phyloP scores from a whole-genome alignment of 192 early-diverging fungal genomes.

The Rhizophagus prolifer region DNA sequence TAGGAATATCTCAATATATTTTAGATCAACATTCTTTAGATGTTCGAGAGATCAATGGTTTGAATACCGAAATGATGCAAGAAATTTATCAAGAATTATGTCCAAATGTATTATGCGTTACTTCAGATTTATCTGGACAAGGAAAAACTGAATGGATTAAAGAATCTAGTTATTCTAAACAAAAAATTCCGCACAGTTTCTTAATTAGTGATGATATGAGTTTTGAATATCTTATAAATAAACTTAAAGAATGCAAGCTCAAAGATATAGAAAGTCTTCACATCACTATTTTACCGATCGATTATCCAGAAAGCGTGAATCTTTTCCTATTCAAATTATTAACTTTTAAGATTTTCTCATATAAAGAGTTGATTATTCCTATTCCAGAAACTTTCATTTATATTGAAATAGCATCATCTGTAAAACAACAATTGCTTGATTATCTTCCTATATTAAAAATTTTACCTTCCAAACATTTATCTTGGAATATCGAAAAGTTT shows the following conservation, averaged over 20 bases:
- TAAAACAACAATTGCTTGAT: background rate
- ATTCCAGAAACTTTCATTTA: background rate
- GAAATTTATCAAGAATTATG: slow-evolving; percentile 19
- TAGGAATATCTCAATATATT: slow-evolving; percentile 21
- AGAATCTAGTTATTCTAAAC: background rate
- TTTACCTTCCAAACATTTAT: slow-evolving; percentile 1
- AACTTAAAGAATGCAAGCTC: slow-evolving; percentile 21
- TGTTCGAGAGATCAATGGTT: background rate
- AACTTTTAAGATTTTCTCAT: slow-evolving; percentile 9
- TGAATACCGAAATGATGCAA: background rate
- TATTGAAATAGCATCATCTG: slow-evolving; percentile 27
- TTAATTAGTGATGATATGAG: slow-evolving; percentile 20
- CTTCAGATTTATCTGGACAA: slow-evolving; percentile 28
- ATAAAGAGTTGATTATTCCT: background rate
- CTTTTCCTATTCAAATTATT: slow-evolving; percentile 23
- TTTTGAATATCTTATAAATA: slow-evolving; percentile 8
- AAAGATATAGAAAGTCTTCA: slow-evolving; percentile 21
- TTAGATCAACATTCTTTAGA: slow-evolving; percentile 24
- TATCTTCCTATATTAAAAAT: background rate
- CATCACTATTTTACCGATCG: background rate
- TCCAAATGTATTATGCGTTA: slow-evolving; percentile 20
- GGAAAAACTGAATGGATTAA: slow-evolving; percentile 32
- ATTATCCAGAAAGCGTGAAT: background rate
- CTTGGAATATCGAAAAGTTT: slow-evolving; percentile 23
- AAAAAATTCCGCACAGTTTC: slow-evolving; percentile 2